Evolutionary conservation across 306 rosid genomes (phyloP).

Genomic region (Fagus crenata): DNA sequence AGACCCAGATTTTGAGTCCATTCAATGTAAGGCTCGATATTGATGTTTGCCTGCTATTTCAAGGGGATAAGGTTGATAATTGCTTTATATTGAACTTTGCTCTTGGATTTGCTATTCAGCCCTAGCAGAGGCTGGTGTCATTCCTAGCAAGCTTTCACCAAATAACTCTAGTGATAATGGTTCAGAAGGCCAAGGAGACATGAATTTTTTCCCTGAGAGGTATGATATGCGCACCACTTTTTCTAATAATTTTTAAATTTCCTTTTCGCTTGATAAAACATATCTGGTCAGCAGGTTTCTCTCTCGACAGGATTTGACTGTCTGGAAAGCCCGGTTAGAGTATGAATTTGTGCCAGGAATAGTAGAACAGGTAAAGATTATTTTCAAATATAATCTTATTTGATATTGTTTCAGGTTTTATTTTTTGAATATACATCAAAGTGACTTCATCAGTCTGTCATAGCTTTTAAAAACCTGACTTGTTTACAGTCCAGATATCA

Average conservation of each 20-base stretch:
- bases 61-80: background rate
- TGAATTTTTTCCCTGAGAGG: conserved; percentile 72
- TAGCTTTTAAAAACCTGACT: conserved; percentile 75
- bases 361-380: conserved; percentile 61
- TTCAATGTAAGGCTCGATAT: conserved; percentile 62
- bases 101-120: conserved; percentile 46
- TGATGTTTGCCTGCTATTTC: conserved; percentile 13
- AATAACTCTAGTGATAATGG: conserved; percentile 35
- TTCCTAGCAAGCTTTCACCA: conserved; percentile 73
- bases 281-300: conserved; percentile 57
- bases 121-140: conserved; percentile 84
- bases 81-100: conserved; percentile 28
- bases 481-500: conserved; percentile 97
- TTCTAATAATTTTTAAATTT: conserved; percentile 16
- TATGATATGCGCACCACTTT: conserved; percentile 15
- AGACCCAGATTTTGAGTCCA: conserved; percentile 66
- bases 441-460: conserved; percentile 41
- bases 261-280: conserved; percentile 22
- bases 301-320: conserved; percentile 78
- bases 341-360: conserved; percentile 53
- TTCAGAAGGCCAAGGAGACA: conserved; percentile 33
- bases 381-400: conserved; percentile 20
- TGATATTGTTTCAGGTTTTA: background rate
- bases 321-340: conserved; percentile 89
- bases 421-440: conserved; percentile 14